A percentile compares a stretch with the other conserved stretches of the same genome.
phyloP scores from a whole-genome alignment of 768 basidiomycete species.

The Suillus lakei region DNA sequence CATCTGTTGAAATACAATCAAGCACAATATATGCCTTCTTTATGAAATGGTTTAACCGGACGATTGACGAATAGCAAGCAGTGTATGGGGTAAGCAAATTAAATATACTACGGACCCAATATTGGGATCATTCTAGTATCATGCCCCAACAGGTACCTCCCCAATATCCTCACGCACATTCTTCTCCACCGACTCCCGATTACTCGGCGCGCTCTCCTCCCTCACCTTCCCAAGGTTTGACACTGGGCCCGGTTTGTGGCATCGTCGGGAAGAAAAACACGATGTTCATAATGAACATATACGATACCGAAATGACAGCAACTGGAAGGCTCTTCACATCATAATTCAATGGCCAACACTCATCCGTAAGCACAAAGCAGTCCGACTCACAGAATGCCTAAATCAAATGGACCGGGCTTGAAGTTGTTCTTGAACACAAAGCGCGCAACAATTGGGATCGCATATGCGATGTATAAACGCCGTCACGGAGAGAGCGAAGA shows the following conservation, averaged over 20 bases:
- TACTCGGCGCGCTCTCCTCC: background rate
- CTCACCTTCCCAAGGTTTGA: constrained; percentile 40
- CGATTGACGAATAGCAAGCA: too few species aligned
- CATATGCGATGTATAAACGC: constrained; percentile 51
- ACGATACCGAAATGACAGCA: constrained; percentile 56
- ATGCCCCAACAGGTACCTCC: background rate
- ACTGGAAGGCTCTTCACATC: constrained; percentile 56
- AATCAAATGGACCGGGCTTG: constrained; percentile 51
- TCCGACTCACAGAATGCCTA: constrained; percentile 46
- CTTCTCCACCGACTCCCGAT: constrained; percentile 9
- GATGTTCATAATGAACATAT: constrained; percentile 68
- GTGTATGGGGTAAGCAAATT: background rate
- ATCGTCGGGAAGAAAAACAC: constrained; percentile 69
- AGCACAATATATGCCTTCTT: too few species aligned
- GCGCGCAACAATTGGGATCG: constrained; percentile 56
- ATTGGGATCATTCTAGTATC: background rate
- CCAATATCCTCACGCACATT: background rate
- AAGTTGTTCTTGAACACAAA: constrained; percentile 52
- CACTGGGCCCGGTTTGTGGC: constrained; percentile 61
- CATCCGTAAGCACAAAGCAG: constrained; percentile 17
- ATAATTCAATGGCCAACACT: background rate
- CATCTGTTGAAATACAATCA: too few species aligned
- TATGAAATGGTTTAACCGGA: too few species aligned
- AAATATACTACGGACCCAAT: background rate
- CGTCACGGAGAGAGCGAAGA: constrained; percentile 57